A percentile compares a stretch with the other conserved stretches of the same genome.
Conservation (phyloP, 75 land plant genomes). For the Cunninghamia lanceolata region DNA sequence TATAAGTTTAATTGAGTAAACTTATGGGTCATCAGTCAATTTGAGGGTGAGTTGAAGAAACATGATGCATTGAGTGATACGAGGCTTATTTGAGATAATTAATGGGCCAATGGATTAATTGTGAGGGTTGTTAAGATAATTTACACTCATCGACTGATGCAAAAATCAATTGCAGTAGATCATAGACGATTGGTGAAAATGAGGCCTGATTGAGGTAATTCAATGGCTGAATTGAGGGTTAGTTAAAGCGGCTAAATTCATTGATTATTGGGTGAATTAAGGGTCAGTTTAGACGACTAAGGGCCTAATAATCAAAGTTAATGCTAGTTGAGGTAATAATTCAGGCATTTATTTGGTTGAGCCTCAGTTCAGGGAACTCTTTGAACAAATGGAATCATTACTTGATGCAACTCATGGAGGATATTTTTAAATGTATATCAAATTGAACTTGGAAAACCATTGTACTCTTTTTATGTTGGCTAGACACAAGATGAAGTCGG, state of each 20-base stretch:
- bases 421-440: background rate
- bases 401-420: background rate
- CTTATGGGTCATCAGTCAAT: background rate
- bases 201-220: background rate
- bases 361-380: background rate
- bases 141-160: background rate
- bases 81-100: background rate
- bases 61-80: background rate
- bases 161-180: background rate
- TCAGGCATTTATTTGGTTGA: background rate
- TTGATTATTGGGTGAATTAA: background rate
- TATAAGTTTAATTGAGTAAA: background rate
- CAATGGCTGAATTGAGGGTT: background rate
- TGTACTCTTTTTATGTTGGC: background rate
- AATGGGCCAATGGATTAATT: background rate
- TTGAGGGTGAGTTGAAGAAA: background rate
- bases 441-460: background rate
- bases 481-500: background rate
- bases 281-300: background rate
- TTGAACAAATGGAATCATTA: background rate
- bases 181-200: background rate
- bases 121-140: background rate
- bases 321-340: background rate
- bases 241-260: background rate
- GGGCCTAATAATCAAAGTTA: background rate